Conservation (phyloP, 73 alveolate species). For the Paramecium biaurelia region DNA sequence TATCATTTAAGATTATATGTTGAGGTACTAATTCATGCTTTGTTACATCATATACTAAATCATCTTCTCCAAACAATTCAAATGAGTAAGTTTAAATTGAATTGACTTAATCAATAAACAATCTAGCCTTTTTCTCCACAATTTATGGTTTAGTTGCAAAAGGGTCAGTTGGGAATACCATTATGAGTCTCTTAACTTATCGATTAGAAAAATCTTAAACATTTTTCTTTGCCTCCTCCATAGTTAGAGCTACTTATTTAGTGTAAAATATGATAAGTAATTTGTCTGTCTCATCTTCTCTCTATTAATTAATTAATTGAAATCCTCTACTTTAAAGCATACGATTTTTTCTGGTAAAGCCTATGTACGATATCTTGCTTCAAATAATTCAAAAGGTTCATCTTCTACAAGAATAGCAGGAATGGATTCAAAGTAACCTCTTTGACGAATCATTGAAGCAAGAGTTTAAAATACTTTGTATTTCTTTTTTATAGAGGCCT, state of each 20-base stretch:
- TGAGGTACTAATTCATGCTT: slow-evolving; percentile 48
- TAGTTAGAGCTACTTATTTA: not conserved
- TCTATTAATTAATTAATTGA: not conserved
- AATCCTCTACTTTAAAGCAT: not conserved
- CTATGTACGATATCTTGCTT: not conserved
- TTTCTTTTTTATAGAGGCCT: not conserved
- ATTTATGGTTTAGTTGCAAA: not conserved
- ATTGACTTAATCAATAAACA: not conserved
- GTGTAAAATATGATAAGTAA: not conserved
- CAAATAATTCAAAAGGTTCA: slow-evolving; percentile 2
- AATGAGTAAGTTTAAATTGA: not conserved
- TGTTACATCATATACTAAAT: slow-evolving; percentile 21
- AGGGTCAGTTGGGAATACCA: not conserved
- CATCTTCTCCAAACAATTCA: slow-evolving; percentile 23
- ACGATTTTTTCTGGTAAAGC: not conserved
- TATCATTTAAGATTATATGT: not conserved
- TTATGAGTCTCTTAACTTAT: not conserved
- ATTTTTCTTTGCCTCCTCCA: not conserved
- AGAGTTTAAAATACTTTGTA: not conserved
- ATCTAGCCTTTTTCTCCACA: slow-evolving; percentile 20
- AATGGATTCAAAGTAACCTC: not conserved
- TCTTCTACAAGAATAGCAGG: not conserved
- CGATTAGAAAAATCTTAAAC: not conserved
- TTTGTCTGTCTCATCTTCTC: not conserved
- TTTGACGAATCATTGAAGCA: slow-evolving; percentile 25